Conservation (phyloP, 2,329 filamentous ascomycete species). For the Thyridium curvatum region DNA sequence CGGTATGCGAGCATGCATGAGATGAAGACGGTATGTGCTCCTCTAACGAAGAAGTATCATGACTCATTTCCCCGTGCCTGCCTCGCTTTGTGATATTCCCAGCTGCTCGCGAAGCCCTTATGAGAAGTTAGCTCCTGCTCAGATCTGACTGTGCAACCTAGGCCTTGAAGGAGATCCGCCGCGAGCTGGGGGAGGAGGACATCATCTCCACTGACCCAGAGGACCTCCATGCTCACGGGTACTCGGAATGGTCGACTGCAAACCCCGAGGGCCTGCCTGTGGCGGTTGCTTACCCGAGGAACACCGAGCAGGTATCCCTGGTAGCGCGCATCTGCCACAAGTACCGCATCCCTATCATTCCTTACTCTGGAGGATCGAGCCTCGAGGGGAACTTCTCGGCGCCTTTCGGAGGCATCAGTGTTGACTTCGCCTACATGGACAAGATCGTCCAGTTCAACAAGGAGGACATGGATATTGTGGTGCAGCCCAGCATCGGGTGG, state of each 20-base stretch:
- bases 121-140: background rate
- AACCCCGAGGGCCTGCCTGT: slow-evolving; percentile 56
- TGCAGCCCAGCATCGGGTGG: slow-evolving; percentile 90
- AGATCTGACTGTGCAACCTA: slow-evolving; percentile 14
- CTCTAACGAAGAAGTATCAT: too few relatives aligned
- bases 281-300: slow-evolving; percentile 57
- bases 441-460: slow-evolving; percentile 72
- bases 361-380: slow-evolving; percentile 80
- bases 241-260: slow-evolving; percentile 59
- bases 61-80: too few relatives aligned
- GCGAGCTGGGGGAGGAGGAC: slow-evolving; percentile 39
- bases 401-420: slow-evolving; percentile 78
- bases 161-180: slow-evolving; percentile 50
- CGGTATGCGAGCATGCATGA: slow-evolving; percentile 34
- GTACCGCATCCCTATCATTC: slow-evolving; percentile 76
- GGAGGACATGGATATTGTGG: slow-evolving; percentile 87
- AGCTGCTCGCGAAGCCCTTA: background rate
- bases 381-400: slow-evolving; percentile 88
- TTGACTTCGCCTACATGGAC: slow-evolving; percentile 88
- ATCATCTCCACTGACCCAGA: slow-evolving; percentile 58
- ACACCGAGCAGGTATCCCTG: slow-evolving; percentile 51
- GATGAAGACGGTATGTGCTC: slow-evolving; percentile 31
- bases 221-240: slow-evolving; percentile 56
- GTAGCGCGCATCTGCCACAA: slow-evolving; percentile 68
- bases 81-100: too few relatives aligned